phyloP scores from a whole-genome alignment of 257 asterid genomes.

The Ballota nigra region DNA sequence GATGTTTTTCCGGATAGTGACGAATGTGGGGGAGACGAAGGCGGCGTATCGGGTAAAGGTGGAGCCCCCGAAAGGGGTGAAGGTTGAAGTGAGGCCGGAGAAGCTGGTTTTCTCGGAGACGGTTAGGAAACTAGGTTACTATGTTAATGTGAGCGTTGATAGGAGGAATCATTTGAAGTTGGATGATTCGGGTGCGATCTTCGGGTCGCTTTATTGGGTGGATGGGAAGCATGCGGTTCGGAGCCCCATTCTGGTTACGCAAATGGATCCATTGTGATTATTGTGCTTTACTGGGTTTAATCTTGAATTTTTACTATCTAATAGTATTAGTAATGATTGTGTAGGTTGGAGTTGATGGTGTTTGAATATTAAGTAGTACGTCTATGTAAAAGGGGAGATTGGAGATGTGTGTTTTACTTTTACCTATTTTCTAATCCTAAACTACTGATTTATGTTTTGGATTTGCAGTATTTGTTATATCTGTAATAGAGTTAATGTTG shows the following conservation, averaged over 20 bases:
- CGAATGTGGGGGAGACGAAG: slow-evolving; percentile 59
- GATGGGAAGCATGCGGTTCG: slow-evolving; percentile 77
- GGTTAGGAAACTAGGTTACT: slow-evolving; percentile 51
- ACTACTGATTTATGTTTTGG: neutral
- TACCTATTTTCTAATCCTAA: neutral
- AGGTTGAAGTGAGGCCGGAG: slow-evolving; percentile 53
- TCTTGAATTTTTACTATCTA: neutral
- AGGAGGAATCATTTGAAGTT: slow-evolving; percentile 38
- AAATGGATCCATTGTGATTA: slow-evolving; percentile 50
- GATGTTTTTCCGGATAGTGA: slow-evolving; percentile 65
- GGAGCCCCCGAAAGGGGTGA: slow-evolving; percentile 68
- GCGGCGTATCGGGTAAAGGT: slow-evolving; percentile 45
- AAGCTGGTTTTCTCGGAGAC: slow-evolving; percentile 56
- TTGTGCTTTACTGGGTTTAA: neutral
- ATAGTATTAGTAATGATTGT: neutral
- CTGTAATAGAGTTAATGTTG: neutral
- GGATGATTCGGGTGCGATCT: slow-evolving; percentile 63
- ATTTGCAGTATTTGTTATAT: neutral
- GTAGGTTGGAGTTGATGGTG: no score
- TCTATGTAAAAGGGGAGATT: no score
- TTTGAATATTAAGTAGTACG: no score
- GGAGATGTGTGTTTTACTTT: no score
- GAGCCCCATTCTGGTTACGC: slow-evolving; percentile 73
- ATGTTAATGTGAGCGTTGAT: slow-evolving; percentile 50
- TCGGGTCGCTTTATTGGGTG: slow-evolving; percentile 71